Percentiles rank a stretch among this genome's conserved stretches.
Conservation (phyloP, 768 basidiomycete species). For the Cantharellus anzutake region DNA sequence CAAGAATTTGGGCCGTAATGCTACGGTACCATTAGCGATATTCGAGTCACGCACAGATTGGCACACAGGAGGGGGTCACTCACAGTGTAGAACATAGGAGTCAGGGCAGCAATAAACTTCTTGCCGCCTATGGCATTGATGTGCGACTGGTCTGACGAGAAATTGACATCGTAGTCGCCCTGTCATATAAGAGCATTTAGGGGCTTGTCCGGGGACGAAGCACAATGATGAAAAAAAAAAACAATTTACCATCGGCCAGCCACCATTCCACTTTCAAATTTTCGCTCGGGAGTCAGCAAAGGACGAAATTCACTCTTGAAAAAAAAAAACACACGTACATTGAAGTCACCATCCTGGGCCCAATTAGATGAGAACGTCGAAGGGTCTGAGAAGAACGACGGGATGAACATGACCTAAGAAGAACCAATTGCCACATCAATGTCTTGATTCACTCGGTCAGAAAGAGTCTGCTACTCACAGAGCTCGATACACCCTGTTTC, state of each 20-base stretch:
- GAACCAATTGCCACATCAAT: background rate
- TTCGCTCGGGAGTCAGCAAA: background rate
- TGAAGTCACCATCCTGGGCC: constrained; percentile 7
- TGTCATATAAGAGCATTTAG: background rate
- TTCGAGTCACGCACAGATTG: background rate
- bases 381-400: constrained; percentile 17
- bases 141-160: constrained; percentile 11
- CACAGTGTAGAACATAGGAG: constrained; percentile 59
- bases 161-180: constrained; percentile 10
- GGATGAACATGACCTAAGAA: constrained; percentile 11
- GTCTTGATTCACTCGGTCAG: background rate
- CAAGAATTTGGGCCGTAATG: constrained; percentile 48
- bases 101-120: constrained; percentile 34
- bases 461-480: background rate
- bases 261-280: constrained; percentile 46
- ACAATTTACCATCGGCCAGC: constrained; percentile 36
- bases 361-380: constrained; percentile 7
- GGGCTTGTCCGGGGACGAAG: too few species aligned
- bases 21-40: constrained; percentile 8
- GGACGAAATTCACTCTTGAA: background rate
- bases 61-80: too few species aligned
- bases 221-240: background rate
- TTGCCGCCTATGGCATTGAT: constrained; percentile 11
- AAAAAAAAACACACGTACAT: constrained; percentile 6
- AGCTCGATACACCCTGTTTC: constrained; percentile 18